Percentiles rank a stretch among this genome's conserved stretches.
Evolutionary conservation across 441 rosid genomes (phyloP).

Genomic region (Adansonia rubrostipa): DNA sequence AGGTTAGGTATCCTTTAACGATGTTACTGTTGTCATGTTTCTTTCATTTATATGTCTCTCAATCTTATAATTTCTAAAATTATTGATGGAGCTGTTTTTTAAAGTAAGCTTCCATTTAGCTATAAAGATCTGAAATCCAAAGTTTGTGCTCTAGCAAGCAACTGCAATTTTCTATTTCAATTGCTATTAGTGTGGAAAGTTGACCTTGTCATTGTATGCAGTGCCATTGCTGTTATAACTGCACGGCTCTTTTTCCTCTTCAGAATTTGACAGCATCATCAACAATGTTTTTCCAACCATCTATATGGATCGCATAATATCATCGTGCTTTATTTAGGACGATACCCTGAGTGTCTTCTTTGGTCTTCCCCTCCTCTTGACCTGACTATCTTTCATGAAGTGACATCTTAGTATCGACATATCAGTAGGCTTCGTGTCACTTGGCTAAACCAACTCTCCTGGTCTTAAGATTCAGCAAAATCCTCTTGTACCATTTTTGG

Average conservation of each 20-base stretch:
- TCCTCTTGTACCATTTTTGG: background rate
- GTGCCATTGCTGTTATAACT: background rate
- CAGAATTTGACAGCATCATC: background rate
- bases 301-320: background rate
- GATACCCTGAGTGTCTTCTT: background rate
- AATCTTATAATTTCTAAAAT: constrained; percentile 3
- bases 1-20: constrained; percentile 46
- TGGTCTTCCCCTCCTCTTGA: background rate
- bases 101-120: background rate
- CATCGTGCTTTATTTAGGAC: background rate
- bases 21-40: background rate
- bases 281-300: background rate
- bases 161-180: background rate
- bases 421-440: background rate
- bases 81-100: constrained; percentile 5
- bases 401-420: background rate
- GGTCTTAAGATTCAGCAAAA: background rate
- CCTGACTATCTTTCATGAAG: background rate
- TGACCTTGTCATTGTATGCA: background rate
- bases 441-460: background rate
- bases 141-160: background rate
- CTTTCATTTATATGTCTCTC: constrained; percentile 1
- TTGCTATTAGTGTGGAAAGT: background rate
- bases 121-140: background rate
- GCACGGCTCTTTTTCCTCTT: constrained; percentile 3